phyloP scores from a whole-genome alignment of 768 basidiomycete genomes.

The Tulasnella sp. region DNA sequence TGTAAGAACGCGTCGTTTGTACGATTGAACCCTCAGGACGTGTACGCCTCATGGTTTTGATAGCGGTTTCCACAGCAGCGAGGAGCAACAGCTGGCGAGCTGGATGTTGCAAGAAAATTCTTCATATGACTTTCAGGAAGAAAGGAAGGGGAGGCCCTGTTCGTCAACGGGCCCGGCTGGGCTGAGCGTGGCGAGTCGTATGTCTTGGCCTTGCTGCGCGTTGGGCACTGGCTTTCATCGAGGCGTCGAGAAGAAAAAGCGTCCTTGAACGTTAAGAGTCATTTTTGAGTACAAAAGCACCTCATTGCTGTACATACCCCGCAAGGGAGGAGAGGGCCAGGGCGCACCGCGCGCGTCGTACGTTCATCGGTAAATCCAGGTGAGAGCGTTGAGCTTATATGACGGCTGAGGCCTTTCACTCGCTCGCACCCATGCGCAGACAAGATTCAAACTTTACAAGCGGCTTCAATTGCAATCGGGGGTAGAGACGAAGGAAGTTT shows the following conservation, averaged over 20 bases:
- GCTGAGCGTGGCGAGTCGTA: background rate
- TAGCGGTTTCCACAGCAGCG: constrained; percentile 3
- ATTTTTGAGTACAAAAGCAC: background rate
- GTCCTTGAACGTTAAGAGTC: background rate
- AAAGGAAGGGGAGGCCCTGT: background rate
- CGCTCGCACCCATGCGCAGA: background rate
- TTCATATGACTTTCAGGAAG: background rate
- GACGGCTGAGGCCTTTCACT: background rate
- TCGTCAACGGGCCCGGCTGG: background rate
- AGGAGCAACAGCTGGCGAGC: background rate
- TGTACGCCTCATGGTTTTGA: background rate
- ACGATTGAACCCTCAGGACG: background rate
- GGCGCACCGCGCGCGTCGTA: background rate
- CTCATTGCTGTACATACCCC: background rate
- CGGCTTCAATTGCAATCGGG: background rate
- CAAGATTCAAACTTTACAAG: background rate
- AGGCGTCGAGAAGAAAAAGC: background rate
- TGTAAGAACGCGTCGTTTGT: background rate
- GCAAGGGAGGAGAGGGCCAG: background rate
- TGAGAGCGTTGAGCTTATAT: background rate
- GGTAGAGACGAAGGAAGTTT: background rate
- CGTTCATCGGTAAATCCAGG: background rate
- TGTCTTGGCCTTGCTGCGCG: too few relatives aligned
- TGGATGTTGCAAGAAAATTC: background rate
- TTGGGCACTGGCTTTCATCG: background rate